Conservation (phyloP, 1,284 basidiomycete species). For the Leccinum pachyderme region DNA sequence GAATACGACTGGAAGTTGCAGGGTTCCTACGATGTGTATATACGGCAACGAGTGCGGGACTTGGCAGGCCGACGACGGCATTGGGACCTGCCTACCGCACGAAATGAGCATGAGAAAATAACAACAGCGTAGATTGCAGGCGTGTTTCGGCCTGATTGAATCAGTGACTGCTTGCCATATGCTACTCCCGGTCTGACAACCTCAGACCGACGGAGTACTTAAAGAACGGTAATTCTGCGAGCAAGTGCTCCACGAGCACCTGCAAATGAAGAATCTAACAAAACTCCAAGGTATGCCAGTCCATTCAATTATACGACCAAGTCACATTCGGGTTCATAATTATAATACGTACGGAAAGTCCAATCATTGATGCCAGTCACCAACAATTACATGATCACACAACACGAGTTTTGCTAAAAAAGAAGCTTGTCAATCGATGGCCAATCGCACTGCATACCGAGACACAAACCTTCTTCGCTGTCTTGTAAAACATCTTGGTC, state of each 20-base stretch:
- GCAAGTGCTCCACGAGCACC: neutral
- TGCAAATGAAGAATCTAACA: neutral
- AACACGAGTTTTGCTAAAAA: constrained; percentile 59
- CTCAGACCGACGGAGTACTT: no score
- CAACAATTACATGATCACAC: constrained; percentile 49
- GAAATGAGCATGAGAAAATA: no score
- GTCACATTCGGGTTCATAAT: constrained; percentile 2
- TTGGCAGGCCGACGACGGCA: no score
- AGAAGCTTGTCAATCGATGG: constrained; percentile 6
- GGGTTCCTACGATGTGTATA: no score
- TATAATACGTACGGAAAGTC: constrained; percentile 26
- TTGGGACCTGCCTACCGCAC: no score
- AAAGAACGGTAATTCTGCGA: neutral
- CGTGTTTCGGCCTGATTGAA: no score
- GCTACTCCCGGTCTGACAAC: no score
- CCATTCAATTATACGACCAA: neutral
- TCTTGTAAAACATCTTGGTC: constrained; percentile 96
- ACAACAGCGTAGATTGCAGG: no score
- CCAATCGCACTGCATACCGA: neutral
- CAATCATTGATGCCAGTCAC: constrained; percentile 11
- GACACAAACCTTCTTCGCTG: constrained; percentile 78
- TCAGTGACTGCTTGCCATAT: no score
- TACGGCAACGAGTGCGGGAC: no score
- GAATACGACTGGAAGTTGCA: no score
- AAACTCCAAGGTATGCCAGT: neutral